Base-by-base conservation (phyloP, 192 early-diverging fungal genomes). In the Gonapodya sp. region DNA sequence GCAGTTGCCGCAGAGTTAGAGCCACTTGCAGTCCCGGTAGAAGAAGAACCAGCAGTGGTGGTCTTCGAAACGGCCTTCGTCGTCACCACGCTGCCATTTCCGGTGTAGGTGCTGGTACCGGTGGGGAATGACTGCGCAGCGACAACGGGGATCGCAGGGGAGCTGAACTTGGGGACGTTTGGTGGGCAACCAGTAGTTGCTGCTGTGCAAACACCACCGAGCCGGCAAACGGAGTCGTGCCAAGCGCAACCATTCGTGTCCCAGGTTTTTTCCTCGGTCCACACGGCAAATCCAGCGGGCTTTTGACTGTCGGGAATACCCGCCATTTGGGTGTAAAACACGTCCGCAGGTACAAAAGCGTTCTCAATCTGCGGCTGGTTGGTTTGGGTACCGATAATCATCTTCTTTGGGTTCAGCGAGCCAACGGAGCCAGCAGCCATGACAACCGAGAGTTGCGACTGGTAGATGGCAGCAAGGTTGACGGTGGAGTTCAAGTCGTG, bases 391-490 rank as follows among this genome's bases (percentile, higher is more conserved):
- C 18, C 75, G 75, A 77, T 31, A 33, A 77, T 77, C 75, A 77
- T 77, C 75, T 77, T 77, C 75, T 77, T 77, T 8, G 75, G 30
- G 30, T 77, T 34, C 18, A 77, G 75, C 75, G 30, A 32, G 31
- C 75, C 75, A 33, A 77, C 75, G 30, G 75, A 32, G 2, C 75
- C 75, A 34, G 75, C 75, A 8, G 18, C 34, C 75, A 77, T 77
- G 8, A 31, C 31, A 33, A 32, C 18, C 8, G 18, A 32, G 75
- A 77, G 18, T 33, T 77, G 75, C 8, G 75, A 77, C 8, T 2
- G 75, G 75, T 77, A 77, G 75, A 77, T 31, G 75, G 75, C 75
- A 8, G 75, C 18, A 34, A 77, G 75, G 75, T 77, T 31, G 75
- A 34, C 75, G 24, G 46, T 64, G 8, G 18, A 77, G 30, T 77